Evolutionary conservation across 305 asterid species (phyloP).

Genomic region (Fraxinus angustifolia): DNA sequence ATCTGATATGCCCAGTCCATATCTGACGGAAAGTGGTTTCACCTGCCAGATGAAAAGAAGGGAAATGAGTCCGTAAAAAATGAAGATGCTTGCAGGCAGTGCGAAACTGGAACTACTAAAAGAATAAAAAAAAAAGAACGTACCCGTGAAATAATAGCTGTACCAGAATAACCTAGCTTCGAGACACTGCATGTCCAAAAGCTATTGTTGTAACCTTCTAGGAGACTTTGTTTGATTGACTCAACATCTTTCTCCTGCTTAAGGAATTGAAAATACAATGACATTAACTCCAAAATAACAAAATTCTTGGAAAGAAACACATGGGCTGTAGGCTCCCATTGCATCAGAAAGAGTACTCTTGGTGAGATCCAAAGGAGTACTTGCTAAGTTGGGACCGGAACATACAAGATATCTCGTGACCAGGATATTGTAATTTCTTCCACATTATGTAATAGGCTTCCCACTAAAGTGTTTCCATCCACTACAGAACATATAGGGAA

Average conservation of each 20-base stretch:
- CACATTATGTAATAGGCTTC: neutral
- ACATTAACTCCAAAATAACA: neutral
- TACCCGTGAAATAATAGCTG: constrained; percentile 93
- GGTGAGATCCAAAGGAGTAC: neutral
- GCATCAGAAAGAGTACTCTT: neutral
- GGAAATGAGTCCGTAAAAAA: neutral
- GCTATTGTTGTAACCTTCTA: constrained; percentile 74
- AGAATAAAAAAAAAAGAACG: constrained; percentile 8
- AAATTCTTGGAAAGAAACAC: neutral
- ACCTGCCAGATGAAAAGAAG: constrained; percentile 46
- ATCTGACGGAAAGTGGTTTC: constrained; percentile 74
- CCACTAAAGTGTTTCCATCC: neutral
- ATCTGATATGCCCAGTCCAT: constrained; percentile 82
- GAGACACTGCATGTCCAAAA: constrained; percentile 91
- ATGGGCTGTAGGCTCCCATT: neutral
- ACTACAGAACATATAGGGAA: neutral
- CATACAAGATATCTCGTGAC: neutral
- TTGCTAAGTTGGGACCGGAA: neutral
- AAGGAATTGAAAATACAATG: constrained; percentile 22
- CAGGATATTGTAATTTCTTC: neutral
- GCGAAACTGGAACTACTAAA: neutral
- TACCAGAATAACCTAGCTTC: constrained; percentile 89
- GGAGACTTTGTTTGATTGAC: constrained; percentile 55
- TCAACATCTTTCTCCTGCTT: constrained; percentile 89
- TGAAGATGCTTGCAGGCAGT: neutral